Evolutionary conservation across 768 basidiomycete species (phyloP).

Genomic region (Boletus reticuloceps): DNA sequence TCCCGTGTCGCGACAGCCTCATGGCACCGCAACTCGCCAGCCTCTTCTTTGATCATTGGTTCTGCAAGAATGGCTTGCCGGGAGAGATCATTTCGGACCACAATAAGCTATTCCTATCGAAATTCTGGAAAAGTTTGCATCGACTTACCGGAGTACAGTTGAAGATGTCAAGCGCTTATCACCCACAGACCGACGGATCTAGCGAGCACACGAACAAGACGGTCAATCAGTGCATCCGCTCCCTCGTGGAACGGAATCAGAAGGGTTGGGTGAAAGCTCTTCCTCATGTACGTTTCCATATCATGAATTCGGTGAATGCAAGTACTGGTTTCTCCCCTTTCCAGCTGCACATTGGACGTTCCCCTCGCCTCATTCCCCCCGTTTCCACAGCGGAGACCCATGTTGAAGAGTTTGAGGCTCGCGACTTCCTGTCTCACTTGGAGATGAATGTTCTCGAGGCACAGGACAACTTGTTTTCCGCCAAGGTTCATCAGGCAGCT

Average conservation of each 20-base stretch:
- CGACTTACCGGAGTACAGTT: slow-evolving; percentile 8
- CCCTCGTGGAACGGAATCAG: too few relatives aligned
- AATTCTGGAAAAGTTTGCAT: slow-evolving; percentile 25
- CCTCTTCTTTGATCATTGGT: slow-evolving; percentile 16
- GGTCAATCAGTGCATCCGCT: not conserved
- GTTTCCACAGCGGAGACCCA: too few relatives aligned
- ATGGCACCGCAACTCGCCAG: not conserved
- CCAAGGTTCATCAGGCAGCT: not conserved
- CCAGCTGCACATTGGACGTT: too few relatives aligned
- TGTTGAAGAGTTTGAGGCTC: not conserved
- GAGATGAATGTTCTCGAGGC: not conserved
- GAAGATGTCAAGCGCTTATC: slow-evolving; percentile 24
- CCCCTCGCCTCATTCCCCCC: too few relatives aligned
- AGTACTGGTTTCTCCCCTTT: too few relatives aligned
- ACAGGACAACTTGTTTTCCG: not conserved
- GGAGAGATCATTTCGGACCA: slow-evolving; percentile 21
- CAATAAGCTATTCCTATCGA: slow-evolving; percentile 25
- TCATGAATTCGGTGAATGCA: too few relatives aligned
- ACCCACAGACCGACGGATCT: slow-evolving; percentile 26
- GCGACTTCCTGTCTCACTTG: not conserved
- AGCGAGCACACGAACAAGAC: slow-evolving; percentile 22
- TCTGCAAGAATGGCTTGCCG: slow-evolving; percentile 13
- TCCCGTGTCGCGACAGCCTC: slow-evolving; percentile 6
- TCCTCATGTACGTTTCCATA: too few relatives aligned
- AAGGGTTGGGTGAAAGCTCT: too few relatives aligned